phyloP scores from a whole-genome alignment of 352 stramenopile genomes.

The Poterioochromonas sp. region DNA sequence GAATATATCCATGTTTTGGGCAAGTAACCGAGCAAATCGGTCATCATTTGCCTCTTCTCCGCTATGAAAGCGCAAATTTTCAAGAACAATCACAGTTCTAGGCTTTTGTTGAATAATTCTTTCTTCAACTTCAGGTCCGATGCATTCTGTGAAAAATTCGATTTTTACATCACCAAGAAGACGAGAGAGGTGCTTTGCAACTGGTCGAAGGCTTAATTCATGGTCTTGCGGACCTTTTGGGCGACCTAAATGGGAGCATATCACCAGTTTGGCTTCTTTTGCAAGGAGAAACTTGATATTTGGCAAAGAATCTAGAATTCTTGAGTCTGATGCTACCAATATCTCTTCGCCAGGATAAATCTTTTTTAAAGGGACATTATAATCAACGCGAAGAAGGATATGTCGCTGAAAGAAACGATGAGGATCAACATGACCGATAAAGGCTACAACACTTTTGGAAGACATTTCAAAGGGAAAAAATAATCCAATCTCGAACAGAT shows the following conservation, averaged over 20 bases:
- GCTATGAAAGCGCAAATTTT: slow-evolving; percentile 9
- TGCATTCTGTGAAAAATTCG: not conserved
- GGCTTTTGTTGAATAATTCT: not conserved
- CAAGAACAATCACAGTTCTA: not conserved
- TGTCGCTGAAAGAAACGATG: too few relatives aligned
- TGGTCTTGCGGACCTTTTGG: slow-evolving; percentile 83
- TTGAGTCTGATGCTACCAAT: not conserved
- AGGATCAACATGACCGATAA: too few relatives aligned
- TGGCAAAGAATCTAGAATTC: not conserved
- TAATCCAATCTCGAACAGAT: too few relatives aligned
- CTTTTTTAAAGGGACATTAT: not conserved
- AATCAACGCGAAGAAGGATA: too few relatives aligned
- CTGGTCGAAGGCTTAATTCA: slow-evolving; percentile 56
- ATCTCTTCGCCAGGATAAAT: not conserved
- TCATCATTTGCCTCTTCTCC: not conserved
- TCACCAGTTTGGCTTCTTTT: slow-evolving; percentile 59
- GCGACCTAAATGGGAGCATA: slow-evolving; percentile 93
- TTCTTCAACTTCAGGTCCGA: not conserved
- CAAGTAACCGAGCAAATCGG: not conserved
- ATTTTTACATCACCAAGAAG: not conserved
- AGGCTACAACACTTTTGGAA: too few relatives aligned
- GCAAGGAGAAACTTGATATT: not conserved
- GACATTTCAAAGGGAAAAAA: too few relatives aligned
- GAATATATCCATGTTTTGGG: slow-evolving; percentile 2
- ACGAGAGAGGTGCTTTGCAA: slow-evolving; percentile 55